Evolutionary conservation across 306 rosid species (phyloP), one percentile per base, ranked within the genome.

Genomic region (Macrotyloma uniflorum): DNA sequence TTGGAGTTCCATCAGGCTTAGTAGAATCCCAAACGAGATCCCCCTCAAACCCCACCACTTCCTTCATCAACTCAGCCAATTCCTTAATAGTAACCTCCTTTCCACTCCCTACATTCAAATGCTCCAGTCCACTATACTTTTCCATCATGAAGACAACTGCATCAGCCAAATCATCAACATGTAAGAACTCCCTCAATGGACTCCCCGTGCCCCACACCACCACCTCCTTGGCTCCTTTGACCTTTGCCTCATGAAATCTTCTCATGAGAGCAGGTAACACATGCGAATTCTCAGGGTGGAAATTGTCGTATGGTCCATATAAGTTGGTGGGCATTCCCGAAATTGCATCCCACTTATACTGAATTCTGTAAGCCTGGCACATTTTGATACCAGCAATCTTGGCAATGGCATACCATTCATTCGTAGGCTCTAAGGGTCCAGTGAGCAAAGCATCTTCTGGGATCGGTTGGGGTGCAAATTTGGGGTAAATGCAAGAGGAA

Each of bases 241-340:
- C 86, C 89, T 94, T 95, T 1, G 98, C 98, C 84, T 91, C 99
- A 67, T 95, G 98, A 74, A 95, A 95, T 82, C 97, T 85, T 81
- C 98, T 83, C 99, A 95, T 91, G 83, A 93, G 70, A 19, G 97
- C 97, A 32, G 99, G 98, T 30, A 93, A 84, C 6, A 95, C 98
- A 13, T 95, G 99, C 0, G 99, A 95, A 72, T 92, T 95, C 79
- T 95, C 98, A 0, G 97, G 97, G 79, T 95, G 97, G 23, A 93
- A 92, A 83, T 95, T 93, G 49, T 95, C 98, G 2, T 89, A 26
- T 0, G 97, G 97, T 10, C 99, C 99, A 36, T 93, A 91, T 7
- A 95, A 85, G 67, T 95, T 93, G 6, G 99, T 95, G 5, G 98
- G 99, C 99, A 95, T 95, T n/a, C 92, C 99, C 1, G 99, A 95